phyloP scores from a whole-genome alignment of 2,329 filamentous ascomycete species.

The Colletotrichum tabaci region DNA sequence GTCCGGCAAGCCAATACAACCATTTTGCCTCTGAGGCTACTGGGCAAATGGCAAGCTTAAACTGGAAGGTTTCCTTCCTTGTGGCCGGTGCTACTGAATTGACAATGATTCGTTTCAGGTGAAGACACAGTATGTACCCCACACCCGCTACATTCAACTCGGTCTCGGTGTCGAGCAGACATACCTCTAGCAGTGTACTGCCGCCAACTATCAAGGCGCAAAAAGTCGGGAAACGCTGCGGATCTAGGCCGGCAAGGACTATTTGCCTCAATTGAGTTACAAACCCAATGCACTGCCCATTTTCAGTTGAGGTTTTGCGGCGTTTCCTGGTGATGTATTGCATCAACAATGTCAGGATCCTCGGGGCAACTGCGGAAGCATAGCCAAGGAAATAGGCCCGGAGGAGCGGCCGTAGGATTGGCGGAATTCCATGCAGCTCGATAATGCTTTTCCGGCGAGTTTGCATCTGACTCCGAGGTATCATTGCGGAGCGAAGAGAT shows the following conservation, averaged over 20 bases:
- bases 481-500: slow-evolving; percentile 57
- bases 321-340: slow-evolving; percentile 60
- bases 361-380: slow-evolving; percentile 70
- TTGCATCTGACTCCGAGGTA: slow-evolving; percentile 54
- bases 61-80: neutral
- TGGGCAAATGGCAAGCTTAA: slow-evolving; percentile 3
- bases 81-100: slow-evolving; percentile 6
- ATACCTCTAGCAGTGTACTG: slow-evolving; percentile 72
- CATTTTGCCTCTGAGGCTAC: slow-evolving; percentile 2
- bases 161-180: slow-evolving; percentile 43
- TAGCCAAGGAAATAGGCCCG: slow-evolving; percentile 75
- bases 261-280: slow-evolving; percentile 56
- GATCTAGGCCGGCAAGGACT: slow-evolving; percentile 66
- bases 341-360: slow-evolving; percentile 68
- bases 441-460: slow-evolving; percentile 36
- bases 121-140: slow-evolving; percentile 15
- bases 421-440: slow-evolving; percentile 57
- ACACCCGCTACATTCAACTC: slow-evolving; percentile 12
- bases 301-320: slow-evolving; percentile 26
- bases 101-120: slow-evolving; percentile 1
- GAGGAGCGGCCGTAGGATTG: slow-evolving; percentile 67
- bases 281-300: slow-evolving; percentile 47
- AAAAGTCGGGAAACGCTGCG: slow-evolving; percentile 73
- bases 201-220: slow-evolving; percentile 74
- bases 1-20: neutral